phyloP scores from a whole-genome alignment of 257 asterid genomes.

The Gentiana macrophylla region DNA sequence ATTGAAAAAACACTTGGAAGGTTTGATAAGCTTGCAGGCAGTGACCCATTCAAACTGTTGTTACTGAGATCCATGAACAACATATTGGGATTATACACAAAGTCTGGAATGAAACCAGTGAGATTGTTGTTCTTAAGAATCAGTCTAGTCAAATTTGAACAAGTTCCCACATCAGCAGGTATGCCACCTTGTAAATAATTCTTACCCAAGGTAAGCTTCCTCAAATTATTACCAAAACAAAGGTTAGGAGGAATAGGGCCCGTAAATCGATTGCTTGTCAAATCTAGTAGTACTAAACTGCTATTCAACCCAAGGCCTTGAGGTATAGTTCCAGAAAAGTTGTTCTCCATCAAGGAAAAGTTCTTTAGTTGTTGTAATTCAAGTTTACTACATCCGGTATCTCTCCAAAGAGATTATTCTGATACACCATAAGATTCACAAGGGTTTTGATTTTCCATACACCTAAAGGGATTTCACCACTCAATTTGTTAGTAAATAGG shows the following conservation, averaged over 20 bases:
- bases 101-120: constrained; percentile 38
- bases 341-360: constrained; percentile 37
- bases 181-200: constrained; percentile 40
- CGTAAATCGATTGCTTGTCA: constrained; percentile 38
- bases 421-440: constrained; percentile 27
- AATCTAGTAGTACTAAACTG: constrained; percentile 29
- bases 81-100: constrained; percentile 26
- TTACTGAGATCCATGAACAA: constrained; percentile 37
- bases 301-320: constrained; percentile 46
- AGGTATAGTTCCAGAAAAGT: constrained; percentile 42
- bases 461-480: constrained; percentile 38
- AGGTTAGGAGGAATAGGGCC: constrained; percentile 56
- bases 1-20: constrained; percentile 23
- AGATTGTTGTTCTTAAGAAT: constrained; percentile 44
- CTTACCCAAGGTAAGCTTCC: constrained; percentile 36
- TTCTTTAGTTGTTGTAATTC: constrained; percentile 36
- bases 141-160: constrained; percentile 37
- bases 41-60: constrained; percentile 30
- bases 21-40: constrained; percentile 33
- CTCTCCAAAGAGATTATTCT: constrained; percentile 43
- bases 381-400: constrained; percentile 37
- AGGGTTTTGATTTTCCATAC: constrained; percentile 45
- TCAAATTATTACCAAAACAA: constrained; percentile 44
- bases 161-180: constrained; percentile 43
- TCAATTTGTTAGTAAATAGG: constrained; percentile 39